Evolutionary conservation across 495 filamentous ascomycete species (phyloP).

Genomic region (Hypomontagnella submonticulosa): DNA sequence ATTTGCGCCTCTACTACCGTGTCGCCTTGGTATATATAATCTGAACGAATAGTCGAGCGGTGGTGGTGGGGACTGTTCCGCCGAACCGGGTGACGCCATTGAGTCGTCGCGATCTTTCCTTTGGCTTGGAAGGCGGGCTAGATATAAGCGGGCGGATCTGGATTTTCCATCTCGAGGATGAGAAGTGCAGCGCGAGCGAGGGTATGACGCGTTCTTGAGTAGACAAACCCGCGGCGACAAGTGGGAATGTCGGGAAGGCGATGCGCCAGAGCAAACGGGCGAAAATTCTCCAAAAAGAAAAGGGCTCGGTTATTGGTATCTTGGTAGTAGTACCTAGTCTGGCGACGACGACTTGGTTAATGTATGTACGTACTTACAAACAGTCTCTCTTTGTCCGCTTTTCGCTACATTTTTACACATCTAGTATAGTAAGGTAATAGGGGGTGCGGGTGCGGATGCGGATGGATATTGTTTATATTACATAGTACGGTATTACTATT

Average conservation of each 20-base stretch:
- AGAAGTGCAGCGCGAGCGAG: conserved; percentile 10
- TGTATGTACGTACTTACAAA: conserved; percentile 35
- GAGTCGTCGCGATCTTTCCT: not conserved
- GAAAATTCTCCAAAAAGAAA: conserved; percentile 11
- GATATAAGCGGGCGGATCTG: conserved; percentile 2
- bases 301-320: conserved; percentile 2
- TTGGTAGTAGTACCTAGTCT: conserved; percentile 13
- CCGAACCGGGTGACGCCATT: not conserved
- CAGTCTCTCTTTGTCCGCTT: conserved; percentile 21
- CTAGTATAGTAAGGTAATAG: conserved; percentile 9
- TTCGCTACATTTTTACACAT: conserved; percentile 24
- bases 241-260: conserved; percentile 1
- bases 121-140: conserved; percentile 19
- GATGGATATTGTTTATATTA: conserved; percentile 30
- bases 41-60: conserved; percentile 3
- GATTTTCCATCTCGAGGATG: conserved; percentile 5
- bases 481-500: no score
- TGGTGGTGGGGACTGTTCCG: not conserved
- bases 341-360: not conserved
- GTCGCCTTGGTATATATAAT: no score
- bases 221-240: not conserved
- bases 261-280: conserved; percentile 2
- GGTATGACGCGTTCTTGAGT: not conserved
- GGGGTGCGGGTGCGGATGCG: conserved; percentile 4
- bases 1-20: no score